phyloP scores from a whole-genome alignment of 73 alveolate species.

The Paramecium tetraurelia region DNA sequence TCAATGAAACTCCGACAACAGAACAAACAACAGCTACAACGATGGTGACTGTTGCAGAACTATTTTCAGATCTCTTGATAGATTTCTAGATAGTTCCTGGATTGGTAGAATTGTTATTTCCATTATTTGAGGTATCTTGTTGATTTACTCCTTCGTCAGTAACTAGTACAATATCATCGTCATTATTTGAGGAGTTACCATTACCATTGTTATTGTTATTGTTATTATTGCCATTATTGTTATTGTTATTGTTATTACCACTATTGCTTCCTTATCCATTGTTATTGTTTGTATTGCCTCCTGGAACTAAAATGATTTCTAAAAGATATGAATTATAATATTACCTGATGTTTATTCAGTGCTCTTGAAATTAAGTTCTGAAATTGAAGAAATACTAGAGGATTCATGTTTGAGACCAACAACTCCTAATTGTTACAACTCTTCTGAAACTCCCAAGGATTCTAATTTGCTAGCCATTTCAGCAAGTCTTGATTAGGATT shows the following conservation, averaged over 20 bases:
- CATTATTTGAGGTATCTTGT: background rate
- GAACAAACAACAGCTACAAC: conserved; percentile 9
- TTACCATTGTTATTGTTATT: background rate
- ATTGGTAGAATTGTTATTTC: background rate
- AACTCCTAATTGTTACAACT: background rate
- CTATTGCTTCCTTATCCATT: background rate
- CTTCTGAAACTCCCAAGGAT: background rate
- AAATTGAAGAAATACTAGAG: background rate
- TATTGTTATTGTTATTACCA: background rate
- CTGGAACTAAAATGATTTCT: background rate
- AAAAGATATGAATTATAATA: background rate
- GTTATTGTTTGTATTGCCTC: background rate
- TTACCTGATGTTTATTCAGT: conserved; percentile 19
- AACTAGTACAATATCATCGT: background rate
- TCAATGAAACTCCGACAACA: conserved; percentile 6
- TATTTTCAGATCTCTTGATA: background rate
- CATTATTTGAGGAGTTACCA: background rate
- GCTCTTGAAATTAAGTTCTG: background rate
- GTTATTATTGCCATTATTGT: background rate
- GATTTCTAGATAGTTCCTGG: background rate
- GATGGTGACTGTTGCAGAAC: background rate
- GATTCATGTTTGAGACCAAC: background rate
- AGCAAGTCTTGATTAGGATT: background rate
- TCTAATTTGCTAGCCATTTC: background rate
- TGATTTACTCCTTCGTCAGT: background rate